These are phyloP conservation scores for Thalia dealbata DNA, from an alignment of 176 grass and related monocot genomes.

Conservation along the genomic window DNA sequence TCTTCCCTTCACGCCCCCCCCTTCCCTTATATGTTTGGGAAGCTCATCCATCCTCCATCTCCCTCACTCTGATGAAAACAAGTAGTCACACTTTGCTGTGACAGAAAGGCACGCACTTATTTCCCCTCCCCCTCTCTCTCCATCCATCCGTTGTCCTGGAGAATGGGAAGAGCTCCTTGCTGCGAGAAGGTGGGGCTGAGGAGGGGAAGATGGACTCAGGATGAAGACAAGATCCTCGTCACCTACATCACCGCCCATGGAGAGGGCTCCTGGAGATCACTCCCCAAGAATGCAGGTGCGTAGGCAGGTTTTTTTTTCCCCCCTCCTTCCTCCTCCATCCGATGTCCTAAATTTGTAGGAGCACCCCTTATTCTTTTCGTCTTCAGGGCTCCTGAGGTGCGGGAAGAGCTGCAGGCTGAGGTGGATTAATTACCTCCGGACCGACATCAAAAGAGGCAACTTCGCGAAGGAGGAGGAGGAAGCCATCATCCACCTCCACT, in stretches of 20 bases:
- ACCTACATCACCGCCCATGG: constrained; percentile 11
- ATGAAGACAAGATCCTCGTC: constrained; percentile 1
- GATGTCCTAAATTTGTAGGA: too few species aligned
- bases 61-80: constrained; percentile 1
- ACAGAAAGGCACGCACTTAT: too few species aligned
- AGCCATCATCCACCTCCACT: not conserved
- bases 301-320: too few species aligned
- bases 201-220: constrained; percentile 9
- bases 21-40: too few species aligned
- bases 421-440: constrained; percentile 1
- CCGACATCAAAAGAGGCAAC: constrained; percentile 1
- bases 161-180: constrained; percentile 22
- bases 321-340: not conserved
- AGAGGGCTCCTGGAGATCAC: constrained; percentile 19
- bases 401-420: constrained; percentile 4
- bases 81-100: too few species aligned
- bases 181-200: constrained; percentile 20
- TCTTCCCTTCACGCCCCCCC: not conserved
- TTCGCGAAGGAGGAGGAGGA: not conserved
- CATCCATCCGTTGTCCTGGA: not conserved
- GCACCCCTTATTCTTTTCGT: not conserved
- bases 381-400: not conserved
- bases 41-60: not conserved
- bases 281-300: constrained; percentile 18
- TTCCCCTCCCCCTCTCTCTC: not conserved